A percentile compares a stretch with the other conserved stretches of the same genome.
phyloP scores from a whole-genome alignment of 208 protist genomes.

The Dictyostelium gargantuum region DNA sequence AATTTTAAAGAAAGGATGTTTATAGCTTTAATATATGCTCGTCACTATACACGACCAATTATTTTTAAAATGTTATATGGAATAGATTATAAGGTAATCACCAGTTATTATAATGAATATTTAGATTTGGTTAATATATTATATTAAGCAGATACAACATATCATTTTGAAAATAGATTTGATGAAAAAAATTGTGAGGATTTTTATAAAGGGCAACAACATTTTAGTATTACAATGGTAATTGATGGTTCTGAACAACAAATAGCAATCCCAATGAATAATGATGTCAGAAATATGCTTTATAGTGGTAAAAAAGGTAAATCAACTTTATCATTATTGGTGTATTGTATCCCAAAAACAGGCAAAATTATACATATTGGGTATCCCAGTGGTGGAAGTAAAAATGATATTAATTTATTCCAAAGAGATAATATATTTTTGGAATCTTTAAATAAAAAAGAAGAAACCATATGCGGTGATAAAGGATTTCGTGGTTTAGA shows the following conservation, averaged over 20 bases:
- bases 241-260: not conserved
- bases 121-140: no score
- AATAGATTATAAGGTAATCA: no score
- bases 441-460: not conserved
- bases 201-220: not conserved
- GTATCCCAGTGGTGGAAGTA: not conserved
- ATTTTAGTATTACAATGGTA: not conserved
- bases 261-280: not conserved
- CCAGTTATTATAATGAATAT: no score
- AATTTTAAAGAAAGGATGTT: no score
- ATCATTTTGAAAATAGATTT: not conserved
- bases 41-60: no score
- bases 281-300: not conserved
- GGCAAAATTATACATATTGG: not conserved
- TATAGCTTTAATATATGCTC: no score
- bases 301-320: not conserved
- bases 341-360: not conserved
- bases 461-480: not conserved
- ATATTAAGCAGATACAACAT: no score
- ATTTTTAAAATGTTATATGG: no score
- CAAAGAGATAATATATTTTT: not conserved
- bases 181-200: not conserved
- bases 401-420: not conserved
- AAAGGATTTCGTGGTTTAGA: not conserved
- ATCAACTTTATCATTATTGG: not conserved